A percentile compares a stretch with the other conserved stretches of the same genome.
These are phyloP conservation scores for Erysiphe neolycopersici DNA, from an alignment of 2,329 filamentous ascomycete genomes.

Conservation along the genomic window DNA sequence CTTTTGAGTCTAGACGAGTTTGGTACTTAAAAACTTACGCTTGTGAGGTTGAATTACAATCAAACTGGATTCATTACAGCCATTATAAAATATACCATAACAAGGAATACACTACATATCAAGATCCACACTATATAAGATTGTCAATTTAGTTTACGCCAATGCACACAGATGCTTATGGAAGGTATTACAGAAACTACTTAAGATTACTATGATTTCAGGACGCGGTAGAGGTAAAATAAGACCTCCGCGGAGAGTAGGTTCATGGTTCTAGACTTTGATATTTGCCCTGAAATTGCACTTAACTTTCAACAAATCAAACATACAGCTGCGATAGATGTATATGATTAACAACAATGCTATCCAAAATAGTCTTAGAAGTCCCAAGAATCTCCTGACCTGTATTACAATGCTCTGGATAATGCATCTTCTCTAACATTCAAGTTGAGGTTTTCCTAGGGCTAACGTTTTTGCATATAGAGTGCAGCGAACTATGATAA, in stretches of 20 bases:
- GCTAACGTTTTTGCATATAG: slow-evolving; percentile 15
- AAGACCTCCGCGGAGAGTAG: slow-evolving; percentile 37
- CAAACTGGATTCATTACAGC: background rate
- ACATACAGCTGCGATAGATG: too few species aligned
- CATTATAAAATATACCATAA: background rate
- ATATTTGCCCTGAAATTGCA: background rate
- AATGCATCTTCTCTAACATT: background rate
- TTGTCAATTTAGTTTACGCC: background rate
- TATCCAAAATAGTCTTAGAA: too few species aligned
- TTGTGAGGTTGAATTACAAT: background rate
- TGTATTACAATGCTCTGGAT: background rate
- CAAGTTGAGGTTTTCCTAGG: background rate
- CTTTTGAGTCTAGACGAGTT: too few species aligned
- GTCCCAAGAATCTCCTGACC: too few species aligned
- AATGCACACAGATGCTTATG: background rate
- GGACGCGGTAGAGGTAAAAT: slow-evolving; percentile 31
- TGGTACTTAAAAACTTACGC: too few species aligned
- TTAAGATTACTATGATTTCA: slow-evolving; percentile 18
- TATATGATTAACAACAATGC: too few species aligned
- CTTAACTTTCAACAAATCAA: background rate
- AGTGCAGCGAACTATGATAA: slow-evolving; percentile 26
- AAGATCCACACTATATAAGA: background rate
- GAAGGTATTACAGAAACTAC: background rate
- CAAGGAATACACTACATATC: background rate
- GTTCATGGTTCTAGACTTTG: slow-evolving; percentile 12